These are phyloP conservation scores for Helichrysum umbraculigerum DNA, from an alignment of 129 eudicot species.

Conservation along the genomic window DNA sequence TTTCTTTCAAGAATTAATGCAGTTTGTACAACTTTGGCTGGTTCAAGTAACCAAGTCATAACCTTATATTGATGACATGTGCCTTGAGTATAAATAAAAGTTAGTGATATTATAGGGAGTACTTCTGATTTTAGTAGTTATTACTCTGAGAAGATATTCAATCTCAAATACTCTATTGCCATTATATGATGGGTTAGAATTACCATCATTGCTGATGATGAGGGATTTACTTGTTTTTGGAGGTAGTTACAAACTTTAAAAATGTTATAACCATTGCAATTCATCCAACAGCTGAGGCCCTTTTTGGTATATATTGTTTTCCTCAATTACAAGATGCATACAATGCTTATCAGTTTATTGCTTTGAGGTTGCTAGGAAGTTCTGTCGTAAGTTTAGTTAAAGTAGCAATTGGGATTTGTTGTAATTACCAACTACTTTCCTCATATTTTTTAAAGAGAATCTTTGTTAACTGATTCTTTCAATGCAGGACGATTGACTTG, in stretches of 20 bases:
- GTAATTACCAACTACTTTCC: background rate
- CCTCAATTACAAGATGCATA: background rate
- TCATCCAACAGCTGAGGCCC: background rate
- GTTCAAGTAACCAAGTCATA: constrained; percentile 1
- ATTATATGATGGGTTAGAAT: background rate
- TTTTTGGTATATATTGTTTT: background rate
- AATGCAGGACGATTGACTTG: constrained; percentile 23
- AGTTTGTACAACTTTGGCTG: constrained; percentile 5
- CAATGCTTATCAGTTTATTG: background rate
- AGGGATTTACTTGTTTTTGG: background rate
- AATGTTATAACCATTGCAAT: no score
- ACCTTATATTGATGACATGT: constrained; percentile 2
- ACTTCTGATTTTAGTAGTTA: background rate
- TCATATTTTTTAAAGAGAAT: background rate
- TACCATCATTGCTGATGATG: background rate
- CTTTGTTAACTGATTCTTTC: background rate
- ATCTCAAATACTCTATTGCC: background rate
- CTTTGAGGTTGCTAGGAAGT: background rate
- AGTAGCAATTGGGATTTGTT: background rate
- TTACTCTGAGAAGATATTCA: background rate
- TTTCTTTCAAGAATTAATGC: background rate
- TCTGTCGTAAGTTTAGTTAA: background rate
- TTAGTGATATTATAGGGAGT: background rate
- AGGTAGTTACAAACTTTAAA: background rate
- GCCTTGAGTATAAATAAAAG: background rate